Evolutionary conservation across 768 basidiomycete genomes (phyloP).

Genomic region (Hortiboletus campestris): DNA sequence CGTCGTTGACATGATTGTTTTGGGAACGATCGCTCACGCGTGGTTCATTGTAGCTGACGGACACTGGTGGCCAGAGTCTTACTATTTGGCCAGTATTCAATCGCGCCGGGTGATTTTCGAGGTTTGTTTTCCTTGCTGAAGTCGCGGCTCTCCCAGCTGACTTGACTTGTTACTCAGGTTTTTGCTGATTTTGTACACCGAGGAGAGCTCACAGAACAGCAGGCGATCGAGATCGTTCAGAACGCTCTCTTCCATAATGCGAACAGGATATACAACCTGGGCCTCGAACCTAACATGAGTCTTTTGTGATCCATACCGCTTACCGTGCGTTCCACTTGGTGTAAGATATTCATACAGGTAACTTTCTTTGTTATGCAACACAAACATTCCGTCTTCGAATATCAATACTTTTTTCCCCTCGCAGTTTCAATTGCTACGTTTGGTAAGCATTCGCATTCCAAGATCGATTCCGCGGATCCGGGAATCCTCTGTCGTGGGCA

Average conservation of each 20-base stretch:
- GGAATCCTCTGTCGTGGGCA: no score
- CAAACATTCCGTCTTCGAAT: no score
- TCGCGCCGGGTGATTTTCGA: conserved; percentile 60
- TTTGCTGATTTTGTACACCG: conserved; percentile 47
- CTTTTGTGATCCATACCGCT: conserved; percentile 1
- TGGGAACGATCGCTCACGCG: background rate
- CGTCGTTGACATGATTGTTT: background rate
- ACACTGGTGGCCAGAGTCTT: conserved; percentile 70
- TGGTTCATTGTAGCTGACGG: conserved; percentile 17
- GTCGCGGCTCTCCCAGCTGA: conserved; percentile 40
- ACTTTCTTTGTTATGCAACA: no score
- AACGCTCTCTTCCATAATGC: conserved; percentile 66
- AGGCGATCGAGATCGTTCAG: conserved; percentile 54
- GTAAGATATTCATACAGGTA: background rate
- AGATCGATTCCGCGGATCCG: no score
- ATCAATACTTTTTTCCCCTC: no score
- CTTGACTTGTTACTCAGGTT: conserved; percentile 55
- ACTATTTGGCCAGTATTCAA: conserved; percentile 65
- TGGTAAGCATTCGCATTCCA: no score
- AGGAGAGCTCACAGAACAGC: conserved; percentile 51
- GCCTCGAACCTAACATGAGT: conserved; percentile 35
- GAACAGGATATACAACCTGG: conserved; percentile 59
- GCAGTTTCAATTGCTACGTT: no score
- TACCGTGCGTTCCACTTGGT: background rate
- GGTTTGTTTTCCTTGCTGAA: conserved; percentile 34